These are phyloP conservation scores for Anthracocystis setariae DNA, from an alignment of 1,284 basidiomycete species.

Conservation along the genomic window DNA sequence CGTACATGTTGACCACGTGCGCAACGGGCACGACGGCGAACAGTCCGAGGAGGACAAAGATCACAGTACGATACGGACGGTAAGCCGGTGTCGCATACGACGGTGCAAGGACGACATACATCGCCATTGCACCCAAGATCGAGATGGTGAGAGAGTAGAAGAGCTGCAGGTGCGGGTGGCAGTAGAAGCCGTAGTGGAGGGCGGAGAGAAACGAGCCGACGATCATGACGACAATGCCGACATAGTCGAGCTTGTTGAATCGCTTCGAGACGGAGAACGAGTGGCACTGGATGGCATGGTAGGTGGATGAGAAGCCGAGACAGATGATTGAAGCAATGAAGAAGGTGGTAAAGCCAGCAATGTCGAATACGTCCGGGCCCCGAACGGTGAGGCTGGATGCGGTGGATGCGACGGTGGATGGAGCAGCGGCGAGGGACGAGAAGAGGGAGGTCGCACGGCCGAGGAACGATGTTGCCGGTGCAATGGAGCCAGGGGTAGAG, in stretches of 20 bases:
- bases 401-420: constrained; percentile 1
- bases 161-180: constrained; percentile 54
- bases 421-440: constrained; percentile 1
- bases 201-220: constrained; percentile 79
- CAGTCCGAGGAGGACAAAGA: constrained; percentile 83
- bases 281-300: constrained; percentile 81
- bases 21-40: constrained; percentile 78
- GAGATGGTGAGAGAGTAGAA: constrained; percentile 70
- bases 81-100: constrained; percentile 80
- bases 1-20: constrained; percentile 73
- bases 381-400: constrained; percentile 27
- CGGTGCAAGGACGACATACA: constrained; percentile 81
- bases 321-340: constrained; percentile 80
- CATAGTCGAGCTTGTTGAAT: constrained; percentile 61
- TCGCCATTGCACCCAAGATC: constrained; percentile 75
- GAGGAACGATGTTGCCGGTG: constrained; percentile 3
- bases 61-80: constrained; percentile 79
- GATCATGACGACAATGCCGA: constrained; percentile 73
- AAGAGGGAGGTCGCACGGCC: constrained; percentile 8
- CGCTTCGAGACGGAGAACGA: constrained; percentile 73
- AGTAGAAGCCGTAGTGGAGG: constrained; percentile 64
- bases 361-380: constrained; percentile 75
- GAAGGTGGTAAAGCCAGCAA: constrained; percentile 76
- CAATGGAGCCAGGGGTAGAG: background rate
- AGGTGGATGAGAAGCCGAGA: constrained; percentile 78